Conservation (phyloP, 1,139 yeast genomes). For the Debaryomyces coudertii region DNA sequence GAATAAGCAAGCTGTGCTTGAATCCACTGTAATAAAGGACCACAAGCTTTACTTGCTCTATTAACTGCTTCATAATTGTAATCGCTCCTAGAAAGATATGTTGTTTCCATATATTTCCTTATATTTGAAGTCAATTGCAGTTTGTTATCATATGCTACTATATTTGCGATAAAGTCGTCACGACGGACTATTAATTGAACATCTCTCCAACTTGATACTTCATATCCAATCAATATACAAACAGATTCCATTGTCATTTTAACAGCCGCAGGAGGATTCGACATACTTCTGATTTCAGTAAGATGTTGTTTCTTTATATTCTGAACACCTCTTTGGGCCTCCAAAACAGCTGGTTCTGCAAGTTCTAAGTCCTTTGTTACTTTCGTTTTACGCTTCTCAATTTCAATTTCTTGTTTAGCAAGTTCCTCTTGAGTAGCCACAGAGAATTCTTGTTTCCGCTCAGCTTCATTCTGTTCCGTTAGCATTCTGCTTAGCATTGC, state of each 20-base stretch:
- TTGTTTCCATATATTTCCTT: slow-evolving; percentile 57
- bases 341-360: slow-evolving; percentile 84
- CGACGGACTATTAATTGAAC: slow-evolving; percentile 79
- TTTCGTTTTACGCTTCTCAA: slow-evolving; percentile 53
- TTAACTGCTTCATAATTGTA: slow-evolving; percentile 76
- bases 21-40: slow-evolving; percentile 90
- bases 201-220: slow-evolving; percentile 75
- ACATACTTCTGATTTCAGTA: slow-evolving; percentile 86
- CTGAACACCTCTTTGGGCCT: slow-evolving; percentile 85
- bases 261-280: slow-evolving; percentile 88
- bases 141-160: slow-evolving; percentile 74
- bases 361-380: slow-evolving; percentile 68
- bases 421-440: slow-evolving; percentile 73
- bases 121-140: slow-evolving; percentile 57
- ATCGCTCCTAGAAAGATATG: slow-evolving; percentile 63
- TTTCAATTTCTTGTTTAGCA: slow-evolving; percentile 65
- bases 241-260: slow-evolving; percentile 88
- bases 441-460: slow-evolving; percentile 85
- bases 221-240: slow-evolving; percentile 75
- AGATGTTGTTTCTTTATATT: slow-evolving; percentile 91
- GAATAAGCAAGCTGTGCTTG: slow-evolving; percentile 80
- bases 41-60: slow-evolving; percentile 94
- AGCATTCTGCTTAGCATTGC: slow-evolving; percentile 75
- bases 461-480: slow-evolving; percentile 90
- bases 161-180: slow-evolving; percentile 85